Evolutionary conservation across 129 eudicot species (phyloP), one percentile per base, ranked within the genome.

Genomic region (Helichrysum umbraculigerum): DNA sequence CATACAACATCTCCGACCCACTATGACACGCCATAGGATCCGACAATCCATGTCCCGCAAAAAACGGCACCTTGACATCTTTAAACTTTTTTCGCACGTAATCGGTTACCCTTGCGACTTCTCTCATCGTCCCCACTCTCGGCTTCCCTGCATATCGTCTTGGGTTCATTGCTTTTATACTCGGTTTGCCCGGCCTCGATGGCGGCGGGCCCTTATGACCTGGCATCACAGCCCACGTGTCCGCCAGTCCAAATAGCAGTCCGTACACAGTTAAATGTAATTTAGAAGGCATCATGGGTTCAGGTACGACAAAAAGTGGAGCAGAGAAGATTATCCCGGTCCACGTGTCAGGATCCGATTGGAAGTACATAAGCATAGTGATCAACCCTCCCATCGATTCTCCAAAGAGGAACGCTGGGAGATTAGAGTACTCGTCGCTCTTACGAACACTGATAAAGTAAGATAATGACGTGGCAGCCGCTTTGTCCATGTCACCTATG

Each of bases 221-320:
- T 10, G 96, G 96, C 92, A 90, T 87, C 51, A 84, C 76, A 1
- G 96, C 96, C 96, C 96, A 90, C 15, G 92, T 90, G 78, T 90
- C 96, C n/a, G 96, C 96, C 2, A 79, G 11, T 47, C 96, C 96
- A 60, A 90, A 87, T 15, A 90, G 85, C 19, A 90, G 74, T 25
- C 96, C 96, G 34, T 81, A 90, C 83, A 82, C 42, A 70, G 88
- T 85, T 30, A 90, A 33, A 25, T 76, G 90, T 21, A 88, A 88
- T 90, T 86, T 87, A 1, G 96, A 89, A 12, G 96, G 96, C 74
- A 72, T 87, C 96, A 87, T 87, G 37, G 5, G 4, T 61, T 89
- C 90, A 5, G 96, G 96, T 28, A 89, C 83, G 51, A 90, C 88
- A 63, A 90, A 87, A 6, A 90, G 82, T 0, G 92, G 96, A 20